Evolutionary conservation across 495 filamentous ascomycete species (phyloP), one percentile per base, ranked within the genome.

Genomic region (Aspergillus coremiiformis): DNA sequence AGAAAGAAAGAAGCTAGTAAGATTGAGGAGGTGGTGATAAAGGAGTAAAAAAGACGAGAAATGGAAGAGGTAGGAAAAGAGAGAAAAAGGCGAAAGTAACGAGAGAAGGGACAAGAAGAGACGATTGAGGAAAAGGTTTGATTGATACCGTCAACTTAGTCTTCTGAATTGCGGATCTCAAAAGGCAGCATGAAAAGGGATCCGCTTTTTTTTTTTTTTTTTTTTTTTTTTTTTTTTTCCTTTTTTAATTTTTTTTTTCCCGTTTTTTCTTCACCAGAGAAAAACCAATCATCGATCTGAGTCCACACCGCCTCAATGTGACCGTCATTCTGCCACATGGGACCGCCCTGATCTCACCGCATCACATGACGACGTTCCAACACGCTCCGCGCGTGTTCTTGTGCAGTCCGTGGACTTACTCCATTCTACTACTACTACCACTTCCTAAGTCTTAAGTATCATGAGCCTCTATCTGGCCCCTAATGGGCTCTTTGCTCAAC

Each of bases 401-500:
- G 0, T 14, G 19, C 14, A 10, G 22, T 32, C 49, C 29, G 39
- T 15, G 14, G 26, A 42, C 41, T 3, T n/a, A 39, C 37, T 29
- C 15, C 24, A 44, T 29, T 45, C 41, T 9, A 37, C 27, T 20
- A 11, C 50, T 49, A 9, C 46, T 41, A n/a, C n/a, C n/a, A n/a
- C n/a, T n/a, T n/a, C n/a, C n/a, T n/a, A n/a, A n/a, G n/a, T n/a
- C n/a, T n/a, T n/a, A n/a, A n/a, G 19, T 17, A 66, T 55, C 58
- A 66, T 62, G 56, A 37, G 52, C 45, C 48, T 55, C 14, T 24
- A 14, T 17, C 44, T 55, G 33, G 66, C 63, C 65, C 73, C 77
- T 50, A 20, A 96, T 96, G 90, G 88, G 87, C 61, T 90, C 84
- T 49, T 77, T 81, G 48, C 75, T 91, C 29, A 84, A 93, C 52